Base-by-base conservation (phyloP, 495 filamentous ascomycete genomes). In the Aspergillus bridgeri region DNA sequence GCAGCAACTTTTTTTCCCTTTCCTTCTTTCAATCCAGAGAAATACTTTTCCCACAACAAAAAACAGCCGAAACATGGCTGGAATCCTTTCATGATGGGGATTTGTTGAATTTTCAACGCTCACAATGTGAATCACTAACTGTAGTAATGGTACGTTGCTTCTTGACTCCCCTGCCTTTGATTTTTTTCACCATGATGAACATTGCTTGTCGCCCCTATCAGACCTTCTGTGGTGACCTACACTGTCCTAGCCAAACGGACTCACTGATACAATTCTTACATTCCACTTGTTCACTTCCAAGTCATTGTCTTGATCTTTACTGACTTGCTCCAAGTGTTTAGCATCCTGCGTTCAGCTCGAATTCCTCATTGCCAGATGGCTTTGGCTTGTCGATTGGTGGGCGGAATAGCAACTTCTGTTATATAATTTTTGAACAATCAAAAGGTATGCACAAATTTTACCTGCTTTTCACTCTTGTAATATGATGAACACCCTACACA, bases 201-300 rank as follows among this genome's bases (percentile, higher is more conserved):
- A 73, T 79, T 77, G 79, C 33, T 83, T 94, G 90, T 93, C 90
- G 90, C 90, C 90, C 90, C 90, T 90, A 91, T 91, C 90, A 84
- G 83, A 93, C 87, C 75, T 70, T 75, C 70, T 66, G 73, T 95
- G 91, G 88, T 92, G 90, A 94, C 83, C 75, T 86, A 91, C 89
- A 73, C 88, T 84, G 88, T 91, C 89, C 79, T 82, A 75, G 87
- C 90, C 90, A 92, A 95, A 95, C 81, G 85, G 91, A 90, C 87
- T 77, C 67, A 88, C 92, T 89, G 92, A 67, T 88, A 92, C 88
- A 92, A 69, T 65, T 21, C 47, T 61, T 54, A 44, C 53, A 57
- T 60, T 57, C n/a, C 25, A 48, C 33, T 58, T 50, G 54, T 44
- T 61, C 58, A 3, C 61, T 60, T 9, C 33, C 33, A 38, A 22